Base-by-base conservation (phyloP, 345 rosid genomes). In the Conringia planisiliqua region DNA sequence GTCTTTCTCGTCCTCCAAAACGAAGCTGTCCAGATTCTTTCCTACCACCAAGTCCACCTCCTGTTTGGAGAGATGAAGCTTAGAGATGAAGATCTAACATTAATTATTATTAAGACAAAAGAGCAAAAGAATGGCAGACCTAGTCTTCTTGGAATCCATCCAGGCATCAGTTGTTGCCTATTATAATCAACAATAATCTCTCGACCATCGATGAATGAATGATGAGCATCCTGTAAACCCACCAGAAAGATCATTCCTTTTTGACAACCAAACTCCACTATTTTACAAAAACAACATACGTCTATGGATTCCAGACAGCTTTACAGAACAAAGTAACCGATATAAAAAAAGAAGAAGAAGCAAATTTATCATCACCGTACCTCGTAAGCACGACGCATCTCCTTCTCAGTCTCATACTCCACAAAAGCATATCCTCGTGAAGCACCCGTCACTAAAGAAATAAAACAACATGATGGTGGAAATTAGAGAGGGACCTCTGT, bases 81-180 rank as follows among this genome's bases (percentile, higher is more conserved):
- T 9, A 71, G 52, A 12, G 46, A 60, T 42, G 43, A 47, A 48
- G 24, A 58, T 16, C 10, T 0, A 30, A 24, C 17, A 13, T 10
- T 27, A 51, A 5, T 13, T 7, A 63, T 3, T 13, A 6, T 12
- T 22, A 0, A 57, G 35, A 35, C 20, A 62, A 30, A 3, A 66
- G 39, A 40, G 32, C 24, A 29, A 66, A 30, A 38, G 40, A 36
- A 59, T 43, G 9, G 73, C 84, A 80, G 24, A 87, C 99, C 99
- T 87, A 95, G 83, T 87, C 99, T 85, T 84, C 99, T 86, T n/a
- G 99, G 99, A 74, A 95, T 90, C 97, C 97, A 95, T 17, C 99
- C 99, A 17, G 91, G 92, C 97, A 95, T 92, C 79, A 92, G 54
- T 62, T 84, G 92, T 63, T 95, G 97, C 48, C 97, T 71, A 79